phyloP scores from a whole-genome alignment of 1,284 basidiomycete genomes.

The Boletus semigastroideus region DNA sequence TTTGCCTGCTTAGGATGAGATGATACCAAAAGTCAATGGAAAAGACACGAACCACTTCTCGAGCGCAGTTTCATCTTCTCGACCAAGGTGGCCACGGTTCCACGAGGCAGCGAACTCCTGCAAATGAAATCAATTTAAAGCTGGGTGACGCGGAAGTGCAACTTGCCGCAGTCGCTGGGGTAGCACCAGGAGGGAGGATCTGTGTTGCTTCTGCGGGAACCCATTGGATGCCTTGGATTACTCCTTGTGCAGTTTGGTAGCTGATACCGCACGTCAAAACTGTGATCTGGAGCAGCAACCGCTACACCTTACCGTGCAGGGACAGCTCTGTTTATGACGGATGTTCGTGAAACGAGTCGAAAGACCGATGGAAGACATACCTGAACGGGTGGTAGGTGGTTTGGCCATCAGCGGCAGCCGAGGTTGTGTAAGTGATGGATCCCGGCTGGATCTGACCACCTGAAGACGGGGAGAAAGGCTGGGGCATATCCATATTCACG shows the following conservation, averaged over 20 bases:
- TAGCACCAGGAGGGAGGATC: constrained; percentile 56
- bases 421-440: constrained; percentile 67
- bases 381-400: constrained; percentile 68
- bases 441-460: constrained; percentile 50
- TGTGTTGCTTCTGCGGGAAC: constrained; percentile 65
- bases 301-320: constrained; percentile 53
- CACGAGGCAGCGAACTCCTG: constrained; percentile 63
- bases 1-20: constrained; percentile 44
- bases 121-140: constrained; percentile 4
- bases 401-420: constrained; percentile 56
- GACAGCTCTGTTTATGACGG: constrained; percentile 51
- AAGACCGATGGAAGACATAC: constrained; percentile 39
- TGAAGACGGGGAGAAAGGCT: constrained; percentile 32
- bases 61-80: constrained; percentile 42
- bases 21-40: not conserved
- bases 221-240: constrained; percentile 74
- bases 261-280: constrained; percentile 38
- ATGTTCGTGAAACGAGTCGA: constrained; percentile 21
- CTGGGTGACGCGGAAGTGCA: not conserved
- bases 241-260: constrained; percentile 66
- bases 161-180: constrained; percentile 55
- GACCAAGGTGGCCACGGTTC: constrained; percentile 42
- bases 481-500: constrained; percentile 32
- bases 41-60: constrained; percentile 48
- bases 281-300: constrained; percentile 1